Evolutionary conservation across 1,284 basidiomycete genomes (phyloP).

Genomic region (Cryptococcus hybrid): DNA sequence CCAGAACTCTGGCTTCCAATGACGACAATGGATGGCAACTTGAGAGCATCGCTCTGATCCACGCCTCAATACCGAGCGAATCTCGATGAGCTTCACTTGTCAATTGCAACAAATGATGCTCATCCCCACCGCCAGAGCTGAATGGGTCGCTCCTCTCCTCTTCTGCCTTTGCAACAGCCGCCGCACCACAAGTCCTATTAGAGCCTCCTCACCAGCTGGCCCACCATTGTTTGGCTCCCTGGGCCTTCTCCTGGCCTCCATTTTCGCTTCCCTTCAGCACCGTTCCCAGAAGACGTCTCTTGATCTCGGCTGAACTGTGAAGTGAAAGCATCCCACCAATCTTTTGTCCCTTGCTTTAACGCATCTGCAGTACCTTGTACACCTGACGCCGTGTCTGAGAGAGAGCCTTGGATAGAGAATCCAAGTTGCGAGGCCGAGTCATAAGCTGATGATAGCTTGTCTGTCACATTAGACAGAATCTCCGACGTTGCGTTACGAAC

Average conservation of each 20-base stretch:
- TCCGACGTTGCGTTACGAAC: conserved; percentile 46
- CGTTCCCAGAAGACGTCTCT: conserved; percentile 11
- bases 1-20: conserved; percentile 98
- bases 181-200: conserved; percentile 24
- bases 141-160: conserved; percentile 15
- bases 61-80: conserved; percentile 88
- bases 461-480: conserved; percentile 31
- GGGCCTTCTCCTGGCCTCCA: conserved; percentile 35
- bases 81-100: conserved; percentile 94
- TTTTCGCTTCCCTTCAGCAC: conserved; percentile 11
- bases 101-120: conserved; percentile 70
- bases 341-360: conserved; percentile 30
- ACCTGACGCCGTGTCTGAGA: conserved; percentile 17
- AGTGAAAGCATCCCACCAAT: conserved; percentile 44
- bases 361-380: conserved; percentile 29
- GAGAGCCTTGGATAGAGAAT: conserved; percentile 8
- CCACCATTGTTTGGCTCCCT: conserved; percentile 21
- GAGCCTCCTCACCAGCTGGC: conserved; percentile 20
- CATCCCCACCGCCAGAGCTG: conserved; percentile 17
- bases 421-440: conserved; percentile 19
- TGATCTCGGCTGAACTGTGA: conserved; percentile 19
- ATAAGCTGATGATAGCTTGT: conserved; percentile 39
- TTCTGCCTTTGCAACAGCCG: conserved; percentile 10
- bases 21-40: conserved; percentile 95
- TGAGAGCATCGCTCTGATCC: conserved; percentile 91